Percentiles rank a stretch among this genome's conserved stretches.
Conservation (phyloP, 148 eudicot genomes). For the Vaccinium myrtillus region DNA sequence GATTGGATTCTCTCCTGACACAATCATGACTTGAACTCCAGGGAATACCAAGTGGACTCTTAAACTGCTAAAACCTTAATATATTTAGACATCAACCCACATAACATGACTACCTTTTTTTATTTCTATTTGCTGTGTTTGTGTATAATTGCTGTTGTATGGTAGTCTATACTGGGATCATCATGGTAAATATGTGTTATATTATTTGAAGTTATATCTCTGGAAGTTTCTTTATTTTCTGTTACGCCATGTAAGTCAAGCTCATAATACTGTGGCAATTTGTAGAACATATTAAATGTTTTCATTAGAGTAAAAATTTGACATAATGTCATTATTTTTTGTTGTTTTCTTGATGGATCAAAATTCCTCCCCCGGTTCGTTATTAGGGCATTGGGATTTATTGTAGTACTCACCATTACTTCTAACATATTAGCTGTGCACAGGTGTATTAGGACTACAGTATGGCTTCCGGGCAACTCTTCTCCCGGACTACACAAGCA, state of each 20-base stretch:
- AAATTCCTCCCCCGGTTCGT: too few relatives aligned
- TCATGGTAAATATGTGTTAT: neutral
- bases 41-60: neutral
- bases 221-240: neutral
- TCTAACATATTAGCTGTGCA: slow-evolving; percentile 1
- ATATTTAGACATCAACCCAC: neutral
- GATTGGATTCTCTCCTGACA: neutral
- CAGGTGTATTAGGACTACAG: slow-evolving; percentile 38
- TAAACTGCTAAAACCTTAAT: neutral
- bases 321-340: neutral
- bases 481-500: slow-evolving; percentile 94
- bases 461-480: slow-evolving; percentile 96
- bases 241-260: neutral
- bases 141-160: neutral
- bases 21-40: neutral
- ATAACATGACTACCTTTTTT: neutral
- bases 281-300: neutral
- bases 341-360: neutral
- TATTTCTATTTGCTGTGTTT: neutral
- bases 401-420: neutral
- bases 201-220: neutral
- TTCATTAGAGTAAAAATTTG: neutral
- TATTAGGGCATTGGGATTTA: neutral
- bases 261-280: neutral
- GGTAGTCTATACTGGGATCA: neutral